phyloP scores from a whole-genome alignment of 2,329 filamentous ascomycete species.

The Alternaria panax region DNA sequence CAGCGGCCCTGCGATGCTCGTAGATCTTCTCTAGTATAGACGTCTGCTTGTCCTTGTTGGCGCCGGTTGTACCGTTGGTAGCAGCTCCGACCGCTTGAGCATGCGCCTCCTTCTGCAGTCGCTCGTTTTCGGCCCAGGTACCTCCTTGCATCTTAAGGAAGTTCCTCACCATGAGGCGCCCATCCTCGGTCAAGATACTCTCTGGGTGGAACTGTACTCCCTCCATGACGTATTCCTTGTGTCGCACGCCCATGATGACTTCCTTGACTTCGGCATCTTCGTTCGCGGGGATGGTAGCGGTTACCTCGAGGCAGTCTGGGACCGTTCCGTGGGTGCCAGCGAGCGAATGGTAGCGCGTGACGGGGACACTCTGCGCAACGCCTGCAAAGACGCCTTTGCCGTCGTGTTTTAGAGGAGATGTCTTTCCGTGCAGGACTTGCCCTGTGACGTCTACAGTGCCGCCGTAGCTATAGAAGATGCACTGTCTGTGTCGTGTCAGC shows the following conservation, averaged over 20 bases:
- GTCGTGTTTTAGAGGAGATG: conserved; percentile 88
- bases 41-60: conserved; percentile 66
- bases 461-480: conserved; percentile 93
- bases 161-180: conserved; percentile 88
- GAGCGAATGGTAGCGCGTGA: conserved; percentile 95
- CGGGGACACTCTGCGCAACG: conserved; percentile 80
- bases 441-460: conserved; percentile 91
- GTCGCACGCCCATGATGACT: conserved; percentile 95
- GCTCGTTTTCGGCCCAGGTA: conserved; percentile 85
- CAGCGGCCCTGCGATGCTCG: conserved; percentile 75
- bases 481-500: conserved; percentile 67
- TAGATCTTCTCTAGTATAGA: conserved; percentile 95
- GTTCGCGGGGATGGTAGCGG: conserved; percentile 79
- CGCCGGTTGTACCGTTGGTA: conserved; percentile 31
- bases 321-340: conserved; percentile 89
- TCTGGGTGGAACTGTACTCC: conserved; percentile 98
- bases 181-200: conserved; percentile 91
- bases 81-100: conserved; percentile 43
- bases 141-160: conserved; percentile 88
- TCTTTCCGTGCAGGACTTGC: conserved; percentile 97
- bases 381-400: conserved; percentile 87
- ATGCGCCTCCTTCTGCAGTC: conserved; percentile 53
- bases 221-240: conserved; percentile 90
- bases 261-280: conserved; percentile 78
- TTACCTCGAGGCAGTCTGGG: conserved; percentile 84